A percentile compares a stretch with the other conserved stretches of the same genome.
Conservation (phyloP, 345 rosid genomes). For the Raphanus raphanistrum region DNA sequence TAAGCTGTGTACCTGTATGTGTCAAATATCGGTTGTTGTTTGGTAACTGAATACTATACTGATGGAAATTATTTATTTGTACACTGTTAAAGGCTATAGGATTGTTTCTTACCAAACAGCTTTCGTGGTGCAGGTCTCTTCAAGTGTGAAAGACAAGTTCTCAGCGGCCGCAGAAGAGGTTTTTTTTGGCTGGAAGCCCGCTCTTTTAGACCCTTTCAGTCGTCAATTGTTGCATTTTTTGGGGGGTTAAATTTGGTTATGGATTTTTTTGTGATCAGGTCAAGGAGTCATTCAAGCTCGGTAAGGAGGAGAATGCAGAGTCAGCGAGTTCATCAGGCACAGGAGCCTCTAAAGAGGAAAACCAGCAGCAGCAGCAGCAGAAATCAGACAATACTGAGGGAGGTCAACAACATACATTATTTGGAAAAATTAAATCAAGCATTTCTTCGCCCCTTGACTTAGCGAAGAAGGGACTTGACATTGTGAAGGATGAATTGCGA, state of each 20-base stretch:
- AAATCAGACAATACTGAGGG: conserved; percentile 46
- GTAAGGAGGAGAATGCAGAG: conserved; percentile 47
- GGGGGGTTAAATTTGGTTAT: conserved; percentile 6
- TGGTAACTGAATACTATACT: not conserved
- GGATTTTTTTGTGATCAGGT: conserved; percentile 48
- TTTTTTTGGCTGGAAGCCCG: conserved; percentile 13
- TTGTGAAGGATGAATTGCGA: conserved; percentile 79
- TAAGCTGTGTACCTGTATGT: not conserved
- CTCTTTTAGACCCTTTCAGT: conserved; percentile 17
- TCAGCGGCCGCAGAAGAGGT: conserved; percentile 90
- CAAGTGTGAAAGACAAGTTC: conserved; percentile 70
- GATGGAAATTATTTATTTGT: not conserved
- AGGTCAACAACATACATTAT: conserved; percentile 54
- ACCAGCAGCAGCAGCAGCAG: conserved; percentile 43
- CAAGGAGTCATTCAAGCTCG: conserved; percentile 64
- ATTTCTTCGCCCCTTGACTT: conserved; percentile 73
- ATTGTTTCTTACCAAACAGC: not conserved
- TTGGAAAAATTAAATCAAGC: conserved; percentile 64
- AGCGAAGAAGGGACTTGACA: conserved; percentile 84
- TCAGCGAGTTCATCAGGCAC: conserved; percentile 48
- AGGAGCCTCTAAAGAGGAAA: conserved; percentile 52
- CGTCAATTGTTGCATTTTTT: not conserved
- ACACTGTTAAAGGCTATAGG: conserved; percentile 10
- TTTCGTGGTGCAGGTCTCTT: conserved; percentile 64
- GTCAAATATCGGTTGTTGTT: not conserved